phyloP scores from a whole-genome alignment of 208 protist species.

The Trichomonas vaginalis region DNA sequence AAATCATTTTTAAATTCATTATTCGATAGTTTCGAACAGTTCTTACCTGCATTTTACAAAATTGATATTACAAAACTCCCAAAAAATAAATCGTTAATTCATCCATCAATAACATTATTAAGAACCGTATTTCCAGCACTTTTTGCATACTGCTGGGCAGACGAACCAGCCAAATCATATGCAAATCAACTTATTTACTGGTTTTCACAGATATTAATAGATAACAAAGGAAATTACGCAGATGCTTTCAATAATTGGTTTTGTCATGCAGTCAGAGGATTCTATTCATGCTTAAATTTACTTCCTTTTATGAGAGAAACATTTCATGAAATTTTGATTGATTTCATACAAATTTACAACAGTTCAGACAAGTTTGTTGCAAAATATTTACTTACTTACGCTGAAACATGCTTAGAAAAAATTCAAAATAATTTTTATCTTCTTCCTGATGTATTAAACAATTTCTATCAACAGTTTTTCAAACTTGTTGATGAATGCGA shows the following conservation, averaged over 20 bases:
- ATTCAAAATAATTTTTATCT: background rate
- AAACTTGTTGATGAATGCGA: background rate
- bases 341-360: background rate
- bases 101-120: background rate
- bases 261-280: background rate
- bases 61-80: background rate
- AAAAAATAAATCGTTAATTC: background rate
- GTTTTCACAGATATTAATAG: background rate
- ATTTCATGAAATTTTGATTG: background rate
- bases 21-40: background rate
- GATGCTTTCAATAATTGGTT: background rate
- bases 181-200: background rate
- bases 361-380: background rate
- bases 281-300: background rate
- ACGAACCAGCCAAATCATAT: background rate
- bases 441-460: background rate
- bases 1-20: conserved; percentile 13
- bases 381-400: background rate
- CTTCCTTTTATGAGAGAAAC: background rate
- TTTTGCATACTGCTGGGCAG: background rate
- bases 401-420: background rate
- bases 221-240: background rate
- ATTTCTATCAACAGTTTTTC: background rate
- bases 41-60: background rate
- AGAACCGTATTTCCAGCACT: background rate